Conservation (phyloP, 2,329 filamentous ascomycete species). For the Diaporthe velutina region DNA sequence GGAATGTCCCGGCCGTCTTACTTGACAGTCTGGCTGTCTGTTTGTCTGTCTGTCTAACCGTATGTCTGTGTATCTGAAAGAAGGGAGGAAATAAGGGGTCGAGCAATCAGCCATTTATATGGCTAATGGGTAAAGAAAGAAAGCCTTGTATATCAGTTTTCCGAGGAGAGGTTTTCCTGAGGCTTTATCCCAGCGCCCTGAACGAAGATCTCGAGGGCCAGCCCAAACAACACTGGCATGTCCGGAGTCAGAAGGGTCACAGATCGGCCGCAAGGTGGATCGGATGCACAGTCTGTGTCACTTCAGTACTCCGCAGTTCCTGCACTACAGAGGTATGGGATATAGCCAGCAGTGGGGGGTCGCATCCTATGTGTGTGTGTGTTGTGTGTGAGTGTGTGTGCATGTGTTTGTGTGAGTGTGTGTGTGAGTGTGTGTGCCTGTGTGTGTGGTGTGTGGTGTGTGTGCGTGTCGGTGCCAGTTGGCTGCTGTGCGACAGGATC, state of each 20-base stretch:
- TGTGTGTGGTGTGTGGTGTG: background rate
- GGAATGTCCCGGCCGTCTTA: slow-evolving; percentile 11
- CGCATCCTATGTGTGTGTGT: background rate
- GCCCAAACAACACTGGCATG: background rate
- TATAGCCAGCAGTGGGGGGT: slow-evolving; percentile 11
- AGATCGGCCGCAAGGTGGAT: background rate
- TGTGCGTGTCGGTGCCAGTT: background rate
- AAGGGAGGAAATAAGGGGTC: no score
- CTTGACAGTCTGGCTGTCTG: background rate
- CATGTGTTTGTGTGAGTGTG: background rate
- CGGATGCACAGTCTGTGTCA: background rate
- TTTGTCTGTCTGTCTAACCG: background rate
- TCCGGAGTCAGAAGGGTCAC: background rate
- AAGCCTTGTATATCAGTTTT: background rate
- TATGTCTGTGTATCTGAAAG: no score
- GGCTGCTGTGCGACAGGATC: slow-evolving; percentile 12
- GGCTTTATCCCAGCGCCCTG: background rate
- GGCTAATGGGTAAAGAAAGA: background rate
- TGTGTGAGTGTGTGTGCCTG: background rate
- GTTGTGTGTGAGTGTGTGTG: background rate
- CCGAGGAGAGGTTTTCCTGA: background rate
- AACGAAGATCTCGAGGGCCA: background rate
- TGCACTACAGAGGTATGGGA: background rate
- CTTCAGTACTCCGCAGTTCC: background rate
- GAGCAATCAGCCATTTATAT: background rate